A percentile compares a stretch with the other conserved stretches of the same genome.
These are phyloP conservation scores for Senna tora DNA, from an alignment of 306 rosid species.

Conservation along the genomic window DNA sequence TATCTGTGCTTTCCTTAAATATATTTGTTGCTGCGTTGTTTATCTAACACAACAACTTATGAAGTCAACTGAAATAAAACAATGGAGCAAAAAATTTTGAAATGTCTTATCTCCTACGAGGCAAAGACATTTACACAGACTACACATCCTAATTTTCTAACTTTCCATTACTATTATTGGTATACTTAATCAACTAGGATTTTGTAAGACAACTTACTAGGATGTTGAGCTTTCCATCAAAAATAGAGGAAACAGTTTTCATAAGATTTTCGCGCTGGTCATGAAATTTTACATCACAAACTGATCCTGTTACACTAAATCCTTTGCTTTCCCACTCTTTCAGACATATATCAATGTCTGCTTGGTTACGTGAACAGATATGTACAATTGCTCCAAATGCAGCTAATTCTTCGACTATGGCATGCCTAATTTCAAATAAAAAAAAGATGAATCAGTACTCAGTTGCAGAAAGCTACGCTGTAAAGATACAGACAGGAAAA, in stretches of 20 bases:
- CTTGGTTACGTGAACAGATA: slow-evolving; percentile 36
- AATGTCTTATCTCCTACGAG: too few relatives aligned
- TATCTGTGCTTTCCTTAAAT: slow-evolving; percentile 23
- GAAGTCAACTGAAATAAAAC: neutral
- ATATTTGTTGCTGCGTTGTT: slow-evolving; percentile 42
- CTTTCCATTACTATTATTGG: too few relatives aligned
- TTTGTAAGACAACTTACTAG: too few relatives aligned
- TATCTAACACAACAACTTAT: slow-evolving; percentile 31
- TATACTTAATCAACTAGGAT: too few relatives aligned
- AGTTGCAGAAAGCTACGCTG: too few relatives aligned
- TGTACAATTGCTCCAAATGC: slow-evolving; percentile 43
- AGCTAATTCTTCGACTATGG: slow-evolving; percentile 41
- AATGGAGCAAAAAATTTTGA: neutral
- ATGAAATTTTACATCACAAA: neutral
- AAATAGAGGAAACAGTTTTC: neutral
- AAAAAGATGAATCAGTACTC: too few relatives aligned
- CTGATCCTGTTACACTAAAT: slow-evolving; percentile 32
- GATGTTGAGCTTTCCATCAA: slow-evolving; percentile 41
- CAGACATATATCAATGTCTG: slow-evolving; percentile 30
- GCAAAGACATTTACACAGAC: too few relatives aligned
- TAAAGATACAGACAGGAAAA: too few relatives aligned
- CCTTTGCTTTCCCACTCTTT: slow-evolving; percentile 39
- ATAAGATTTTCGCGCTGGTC: slow-evolving; percentile 31
- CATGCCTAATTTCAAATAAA: too few relatives aligned
- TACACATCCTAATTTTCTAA: too few relatives aligned